Evolutionary conservation across 1,284 basidiomycete species (phyloP).

Genomic region (Cutaneotrichosporon sp.): DNA sequence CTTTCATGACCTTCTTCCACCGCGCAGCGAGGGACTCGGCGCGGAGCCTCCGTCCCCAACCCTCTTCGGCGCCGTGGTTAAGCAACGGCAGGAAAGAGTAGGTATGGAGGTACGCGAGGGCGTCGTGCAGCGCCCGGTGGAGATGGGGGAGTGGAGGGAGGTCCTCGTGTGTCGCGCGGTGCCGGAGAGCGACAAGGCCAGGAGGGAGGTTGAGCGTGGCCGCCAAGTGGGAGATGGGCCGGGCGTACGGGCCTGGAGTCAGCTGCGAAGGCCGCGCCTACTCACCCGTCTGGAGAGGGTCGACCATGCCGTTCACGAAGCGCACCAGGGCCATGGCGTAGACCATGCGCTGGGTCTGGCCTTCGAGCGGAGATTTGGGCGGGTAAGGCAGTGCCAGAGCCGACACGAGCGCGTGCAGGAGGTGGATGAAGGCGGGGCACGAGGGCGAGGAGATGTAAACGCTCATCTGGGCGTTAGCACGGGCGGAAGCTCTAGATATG

Average conservation of each 20-base stretch:
- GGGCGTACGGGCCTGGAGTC: conserved; percentile 58
- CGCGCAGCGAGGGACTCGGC: conserved; percentile 40
- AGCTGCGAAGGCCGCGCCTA: conserved; percentile 13
- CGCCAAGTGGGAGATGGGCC: conserved; percentile 85
- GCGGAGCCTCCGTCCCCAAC: conserved; percentile 51
- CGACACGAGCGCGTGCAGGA: conserved; percentile 59
- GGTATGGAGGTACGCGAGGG: conserved; percentile 58
- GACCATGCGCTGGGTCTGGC: conserved; percentile 54
- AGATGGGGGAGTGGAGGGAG: conserved; percentile 78
- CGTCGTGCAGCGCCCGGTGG: conserved; percentile 68
- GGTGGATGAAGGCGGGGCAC: conserved; percentile 59
- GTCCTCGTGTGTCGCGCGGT: conserved; percentile 94
- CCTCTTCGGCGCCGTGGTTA: conserved; percentile 54
- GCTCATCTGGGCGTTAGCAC: conserved; percentile 55
- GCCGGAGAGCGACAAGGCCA: conserved; percentile 89
- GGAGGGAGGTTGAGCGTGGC: conserved; percentile 75
- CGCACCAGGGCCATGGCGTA: conserved; percentile 66
- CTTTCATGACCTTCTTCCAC: conserved; percentile 46
- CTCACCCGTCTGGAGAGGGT: conserved; percentile 80
- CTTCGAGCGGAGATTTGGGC: conserved; percentile 57
- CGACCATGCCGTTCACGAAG: conserved; percentile 90
- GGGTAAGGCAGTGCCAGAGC: conserved; percentile 56
- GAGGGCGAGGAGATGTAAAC: conserved; percentile 65
- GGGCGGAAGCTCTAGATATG: not conserved
- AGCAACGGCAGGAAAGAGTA: conserved; percentile 67